Percentiles rank a stretch among this genome's conserved stretches.
Evolutionary conservation across 169 alveolate species (phyloP).

Genomic region (Toxoplasma gondii): DNA sequence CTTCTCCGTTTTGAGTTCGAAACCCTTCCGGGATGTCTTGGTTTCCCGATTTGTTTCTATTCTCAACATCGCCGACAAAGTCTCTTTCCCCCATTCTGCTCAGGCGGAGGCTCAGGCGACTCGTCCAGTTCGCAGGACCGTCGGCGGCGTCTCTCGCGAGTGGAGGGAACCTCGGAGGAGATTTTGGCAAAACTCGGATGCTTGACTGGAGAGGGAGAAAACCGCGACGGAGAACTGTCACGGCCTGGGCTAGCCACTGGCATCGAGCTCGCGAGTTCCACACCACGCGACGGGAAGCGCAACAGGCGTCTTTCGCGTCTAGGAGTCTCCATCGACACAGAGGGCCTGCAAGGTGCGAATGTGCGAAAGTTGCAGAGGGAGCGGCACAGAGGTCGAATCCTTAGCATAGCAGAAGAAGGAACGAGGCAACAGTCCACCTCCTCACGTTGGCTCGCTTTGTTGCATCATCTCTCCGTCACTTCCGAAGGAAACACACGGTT

Average conservation of each 20-base stretch:
- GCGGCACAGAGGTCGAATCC: not conserved
- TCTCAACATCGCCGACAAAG: no score
- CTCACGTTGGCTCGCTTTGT: not conserved
- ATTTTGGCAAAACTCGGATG: slow-evolving; percentile 42
- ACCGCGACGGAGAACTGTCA: not conserved
- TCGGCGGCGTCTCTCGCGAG: slow-evolving; percentile 54
- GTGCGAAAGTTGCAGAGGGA: no score
- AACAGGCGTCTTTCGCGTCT: not conserved
- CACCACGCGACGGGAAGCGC: not conserved
- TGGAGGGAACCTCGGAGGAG: slow-evolving; percentile 45
- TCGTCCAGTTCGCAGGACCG: not conserved
- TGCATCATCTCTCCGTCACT: no score
- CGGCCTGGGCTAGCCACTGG: not conserved
- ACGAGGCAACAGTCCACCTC: not conserved
- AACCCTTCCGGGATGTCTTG: no score
- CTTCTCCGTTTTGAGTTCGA: no score
- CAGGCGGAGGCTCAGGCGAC: not conserved
- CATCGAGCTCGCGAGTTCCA: not conserved
- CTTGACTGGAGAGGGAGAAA: not conserved
- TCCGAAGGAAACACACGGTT: no score
- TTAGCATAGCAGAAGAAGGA: not conserved
- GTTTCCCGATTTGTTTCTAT: not conserved
- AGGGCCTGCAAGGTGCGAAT: not conserved
- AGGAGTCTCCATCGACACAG: not conserved
- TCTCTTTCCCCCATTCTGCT: not conserved